Evolutionary conservation across 192 early-diverging fungal genomes (phyloP), one percentile per base, ranked within the genome.

Genomic region (Coemansia sp.): DNA sequence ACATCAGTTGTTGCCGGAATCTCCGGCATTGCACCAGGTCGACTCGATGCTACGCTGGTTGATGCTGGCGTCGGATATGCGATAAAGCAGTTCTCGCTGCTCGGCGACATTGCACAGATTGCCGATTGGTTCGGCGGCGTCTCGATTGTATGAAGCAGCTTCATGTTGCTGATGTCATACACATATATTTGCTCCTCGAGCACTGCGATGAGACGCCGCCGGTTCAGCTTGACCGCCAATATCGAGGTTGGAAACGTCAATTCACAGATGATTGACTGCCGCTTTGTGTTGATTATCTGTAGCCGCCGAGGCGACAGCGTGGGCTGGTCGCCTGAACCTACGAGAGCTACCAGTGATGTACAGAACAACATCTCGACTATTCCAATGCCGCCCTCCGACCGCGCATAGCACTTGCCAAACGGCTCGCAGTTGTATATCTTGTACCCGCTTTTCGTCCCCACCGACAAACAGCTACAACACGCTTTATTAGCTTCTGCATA

Each of bases 101-200:
- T 93, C 2, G 95, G 92, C 15, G 96, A 96, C 57, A 98, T 85
- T 7, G 94, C 88, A 66, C 92, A 93, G 21, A 97, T 88, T 5
- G 94, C 95, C 83, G 69, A 8, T 11, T 92, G 94, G 67, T 97
- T 97, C 0, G 94, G 93, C 58, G 87, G 91, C 12, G 95, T 98
- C 57, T 99, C 94, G 66, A 99, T 94, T 0, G 93, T 95, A 65
- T 96, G 91, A 41, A 97, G 83, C 8, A 97, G 86, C 73, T 95
- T 95, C 95, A 99, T 99, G 78, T 99, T 99, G 76, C 89, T 88
- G 57, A 97, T 97, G 66, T 98, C 95, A 82, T 97, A 97, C 15
- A 97, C 88, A 75, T 93, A 97, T 45, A 97, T 95, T 64, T 92
- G 92, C 75, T 95, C 93, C 66, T 99, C 97, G 32, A 99, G 85